Evolutionary conservation across 2,329 filamentous ascomycete species (phyloP), one percentile per base, ranked within the genome.

Genomic region (Penicillium concentricum): DNA sequence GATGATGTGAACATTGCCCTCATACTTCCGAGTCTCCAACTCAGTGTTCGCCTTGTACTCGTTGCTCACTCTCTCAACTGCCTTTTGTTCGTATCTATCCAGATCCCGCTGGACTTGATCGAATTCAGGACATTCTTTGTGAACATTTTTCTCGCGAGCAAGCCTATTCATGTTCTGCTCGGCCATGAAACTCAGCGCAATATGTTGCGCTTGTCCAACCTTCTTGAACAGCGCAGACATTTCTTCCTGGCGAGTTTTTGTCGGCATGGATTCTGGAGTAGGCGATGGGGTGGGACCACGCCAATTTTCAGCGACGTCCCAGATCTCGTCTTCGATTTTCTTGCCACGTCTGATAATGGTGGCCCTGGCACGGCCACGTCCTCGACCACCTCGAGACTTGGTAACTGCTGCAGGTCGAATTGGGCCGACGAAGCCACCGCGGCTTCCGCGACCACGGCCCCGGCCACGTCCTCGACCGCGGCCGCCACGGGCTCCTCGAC

Each of bases 171-270:
- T 69, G 7, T 75, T 72, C 26, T 75, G 72, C 15, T 67, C 69
- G 5, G 76, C 75, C 47, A 79, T 58, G 12, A 76, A 67, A 26
- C 69, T 69, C 45, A 79, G 65, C 13, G 77, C 72, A 30, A 77
- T 61, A 48, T 71, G 65, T 56, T 79, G 77, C 5, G 72, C 74
- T 22, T 70, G 66, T 26, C 73, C 76, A 13, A 79, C 70, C 48
- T 69, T 72, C 56, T 72, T 76, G 59, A 76, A 79, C 9, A 74
- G 69, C 28, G 70, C 69, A 42, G 76, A 74, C 37, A 79, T 57
- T 57, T 79, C 75, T 16, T 72, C 71, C 63, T 78, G 75, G 10
- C 77, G 72, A 41, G 74, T 68, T 52, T 73, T 72, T 24, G 78
- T 69, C 35, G 72, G 69, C 60, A 75, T 68, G 38, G 75, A 70